A percentile compares a stretch with the other conserved stretches of the same genome.
These are phyloP conservation scores for Brassica nigra DNA, from an alignment of 345 rosid genomes.

Conservation along the genomic window DNA sequence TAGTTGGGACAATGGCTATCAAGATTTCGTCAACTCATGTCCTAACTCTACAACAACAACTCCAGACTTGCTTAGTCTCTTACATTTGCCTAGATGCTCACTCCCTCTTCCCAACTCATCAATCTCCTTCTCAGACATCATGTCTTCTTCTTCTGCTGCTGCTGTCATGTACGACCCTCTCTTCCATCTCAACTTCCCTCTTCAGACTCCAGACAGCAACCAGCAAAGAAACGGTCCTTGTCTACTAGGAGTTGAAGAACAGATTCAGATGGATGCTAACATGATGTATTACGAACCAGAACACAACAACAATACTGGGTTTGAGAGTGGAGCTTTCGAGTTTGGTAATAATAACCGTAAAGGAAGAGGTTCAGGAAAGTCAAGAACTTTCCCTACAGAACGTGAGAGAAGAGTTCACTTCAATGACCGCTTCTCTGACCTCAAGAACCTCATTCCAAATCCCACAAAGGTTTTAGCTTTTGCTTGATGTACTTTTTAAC, in stretches of 20 bases:
- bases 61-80: constrained; percentile 72
- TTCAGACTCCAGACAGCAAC: constrained; percentile 45
- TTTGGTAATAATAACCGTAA: constrained; percentile 38
- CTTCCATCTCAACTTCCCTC: constrained; percentile 8
- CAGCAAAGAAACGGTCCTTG: constrained; percentile 35
- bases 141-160: constrained; percentile 45
- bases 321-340: constrained; percentile 44
- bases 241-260: constrained; percentile 40
- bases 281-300: constrained; percentile 43
- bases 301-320: constrained; percentile 9
- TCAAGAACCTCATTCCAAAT: constrained; percentile 62
- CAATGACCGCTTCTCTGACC: constrained; percentile 48
- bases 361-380: constrained; percentile 22
- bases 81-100: constrained; percentile 54
- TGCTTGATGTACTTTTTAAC: neutral
- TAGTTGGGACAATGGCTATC: constrained; percentile 46
- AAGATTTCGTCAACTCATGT: constrained; percentile 30
- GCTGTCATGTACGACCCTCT: constrained; percentile 57
- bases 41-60: constrained; percentile 41
- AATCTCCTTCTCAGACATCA: constrained; percentile 37
- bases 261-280: constrained; percentile 36
- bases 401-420: constrained; percentile 63
- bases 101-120: constrained; percentile 40
- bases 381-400: constrained; percentile 55
- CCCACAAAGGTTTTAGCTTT: constrained; percentile 51